Base-by-base conservation (phyloP, 2,329 filamentous ascomycete species). In the Neofusicoccum kwambonambiense region DNA sequence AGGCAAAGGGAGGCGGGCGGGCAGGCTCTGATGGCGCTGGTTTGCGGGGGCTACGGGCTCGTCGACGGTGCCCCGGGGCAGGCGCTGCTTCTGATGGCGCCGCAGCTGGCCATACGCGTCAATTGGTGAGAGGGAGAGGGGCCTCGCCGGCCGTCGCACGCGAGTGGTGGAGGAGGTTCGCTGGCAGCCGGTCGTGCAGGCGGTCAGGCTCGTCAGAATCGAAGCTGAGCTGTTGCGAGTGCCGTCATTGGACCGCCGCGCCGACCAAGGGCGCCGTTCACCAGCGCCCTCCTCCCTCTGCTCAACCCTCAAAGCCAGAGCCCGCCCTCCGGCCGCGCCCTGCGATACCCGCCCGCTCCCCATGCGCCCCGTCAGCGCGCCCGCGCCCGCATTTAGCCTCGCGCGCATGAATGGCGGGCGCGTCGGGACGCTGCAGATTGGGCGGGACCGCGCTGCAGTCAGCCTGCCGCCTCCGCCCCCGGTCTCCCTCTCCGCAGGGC, bases 141-240 rank as follows among this genome's bases (percentile, higher is more conserved):
- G 56, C 56, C 56, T 47, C 56, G 41, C 22, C 42, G 56, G 56
- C 56, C 41, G 27, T 45, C 17, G 41, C 56, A 47, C 56, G 42
- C 56, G 42, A 60, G 56, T 60, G 56, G 56, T 47, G 56, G 56
- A 60, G 41, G 56, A 60, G 56, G 56, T 60, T 60, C 56, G 56
- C 56, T 60, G 56, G 56, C 56, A 60, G 56, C 56, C 56, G 56
- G 56, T 22, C 56, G 56, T 60, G 56, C 56, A 60, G 56, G 56
- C 56, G 56, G 56, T 60, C 56, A 60, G 56, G 39, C 39, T 34
- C 39, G 56, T 60, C 56, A 60, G 56, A 60, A 42, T 60, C 41
- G 15, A n/a, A 44, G 54, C 54, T 56, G 51, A 57, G 56, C 56
- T 47, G 56, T 60, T 47, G 31, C 41, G 41, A n/a, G 15, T 47